Percentiles rank a stretch among this genome's conserved stretches.
These are phyloP conservation scores for Heritiera fomes DNA, from an alignment of 345 rosid species.

Conservation along the genomic window DNA sequence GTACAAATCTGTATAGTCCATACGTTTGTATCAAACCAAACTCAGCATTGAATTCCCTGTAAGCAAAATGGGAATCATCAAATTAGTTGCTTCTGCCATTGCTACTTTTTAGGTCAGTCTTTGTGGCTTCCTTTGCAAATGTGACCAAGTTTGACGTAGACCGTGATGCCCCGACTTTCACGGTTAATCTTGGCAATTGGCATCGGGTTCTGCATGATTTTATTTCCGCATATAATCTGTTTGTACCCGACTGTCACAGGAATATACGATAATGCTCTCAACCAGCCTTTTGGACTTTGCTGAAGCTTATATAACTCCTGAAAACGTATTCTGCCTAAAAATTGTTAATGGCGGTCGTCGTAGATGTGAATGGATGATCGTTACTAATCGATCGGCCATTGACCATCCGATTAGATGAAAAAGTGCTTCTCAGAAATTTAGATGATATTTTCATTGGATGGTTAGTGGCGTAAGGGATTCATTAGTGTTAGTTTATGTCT, in stretches of 20 bases:
- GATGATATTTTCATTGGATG: no score
- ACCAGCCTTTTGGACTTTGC: no score
- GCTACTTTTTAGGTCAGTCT: not conserved
- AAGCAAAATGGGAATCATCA: not conserved
- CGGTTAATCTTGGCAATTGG: not conserved
- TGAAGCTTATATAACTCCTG: no score
- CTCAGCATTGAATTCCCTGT: not conserved
- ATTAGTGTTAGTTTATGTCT: no score
- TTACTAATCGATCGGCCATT: no score
- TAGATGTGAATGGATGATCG: no score
- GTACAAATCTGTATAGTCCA: conserved; percentile 10
- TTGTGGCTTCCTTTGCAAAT: not conserved
- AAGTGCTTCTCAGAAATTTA: no score
- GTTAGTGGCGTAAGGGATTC: no score
- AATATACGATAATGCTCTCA: not conserved
- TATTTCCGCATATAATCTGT: not conserved
- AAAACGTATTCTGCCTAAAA: no score
- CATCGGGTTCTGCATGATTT: not conserved
- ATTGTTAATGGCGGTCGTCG: no score
- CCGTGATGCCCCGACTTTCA: not conserved
- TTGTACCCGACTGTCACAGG: not conserved
- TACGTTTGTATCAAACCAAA: not conserved
- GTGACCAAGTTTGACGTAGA: no score
- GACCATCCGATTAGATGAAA: no score
- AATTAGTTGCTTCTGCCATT: not conserved